phyloP scores from a whole-genome alignment of 805 yeast genomes.

The Candida ascalaphidarum region DNA sequence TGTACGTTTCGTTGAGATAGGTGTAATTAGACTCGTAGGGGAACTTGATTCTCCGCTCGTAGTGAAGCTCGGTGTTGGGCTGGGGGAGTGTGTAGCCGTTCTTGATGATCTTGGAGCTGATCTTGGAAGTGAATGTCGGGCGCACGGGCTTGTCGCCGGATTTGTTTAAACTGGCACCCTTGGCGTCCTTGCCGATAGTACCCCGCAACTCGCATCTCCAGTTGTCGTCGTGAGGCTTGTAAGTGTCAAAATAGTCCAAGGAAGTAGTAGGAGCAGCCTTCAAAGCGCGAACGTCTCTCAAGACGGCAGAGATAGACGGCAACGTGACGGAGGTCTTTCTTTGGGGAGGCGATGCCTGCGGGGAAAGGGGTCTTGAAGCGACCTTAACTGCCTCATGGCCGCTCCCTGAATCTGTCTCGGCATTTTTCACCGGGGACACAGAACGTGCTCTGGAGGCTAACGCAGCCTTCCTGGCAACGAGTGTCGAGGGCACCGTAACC shows the following conservation, averaged over 20 bases:
- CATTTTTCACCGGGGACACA: neutral
- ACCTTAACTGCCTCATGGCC: too few relatives aligned
- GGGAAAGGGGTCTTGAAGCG: slow-evolving; percentile 11
- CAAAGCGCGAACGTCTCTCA: slow-evolving; percentile 14
- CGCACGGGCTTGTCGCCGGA: slow-evolving; percentile 17
- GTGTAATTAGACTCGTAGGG: slow-evolving; percentile 48
- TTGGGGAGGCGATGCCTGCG: slow-evolving; percentile 11
- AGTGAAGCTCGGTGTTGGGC: slow-evolving; percentile 7
- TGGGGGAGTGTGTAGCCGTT: slow-evolving; percentile 8
- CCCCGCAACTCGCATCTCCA: slow-evolving; percentile 35
- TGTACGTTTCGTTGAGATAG: slow-evolving; percentile 39
- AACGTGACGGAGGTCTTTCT: slow-evolving; percentile 14
- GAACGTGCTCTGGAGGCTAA: neutral
- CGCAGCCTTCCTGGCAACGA: too few relatives aligned
- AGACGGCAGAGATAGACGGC: slow-evolving; percentile 29
- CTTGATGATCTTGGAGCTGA: slow-evolving; percentile 17
- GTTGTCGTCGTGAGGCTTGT: slow-evolving; percentile 36
- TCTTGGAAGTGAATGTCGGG: slow-evolving; percentile 33
- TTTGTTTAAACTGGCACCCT: slow-evolving; percentile 18
- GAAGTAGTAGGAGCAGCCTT: slow-evolving; percentile 28
- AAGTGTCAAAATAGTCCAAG: slow-evolving; percentile 35
- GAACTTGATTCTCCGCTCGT: slow-evolving; percentile 35
- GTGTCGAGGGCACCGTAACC: neutral
- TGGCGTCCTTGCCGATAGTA: slow-evolving; percentile 18
- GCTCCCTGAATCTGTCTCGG: too few relatives aligned